phyloP scores from a whole-genome alignment of 805 yeast genomes.

The Kuraishia piskuri region DNA sequence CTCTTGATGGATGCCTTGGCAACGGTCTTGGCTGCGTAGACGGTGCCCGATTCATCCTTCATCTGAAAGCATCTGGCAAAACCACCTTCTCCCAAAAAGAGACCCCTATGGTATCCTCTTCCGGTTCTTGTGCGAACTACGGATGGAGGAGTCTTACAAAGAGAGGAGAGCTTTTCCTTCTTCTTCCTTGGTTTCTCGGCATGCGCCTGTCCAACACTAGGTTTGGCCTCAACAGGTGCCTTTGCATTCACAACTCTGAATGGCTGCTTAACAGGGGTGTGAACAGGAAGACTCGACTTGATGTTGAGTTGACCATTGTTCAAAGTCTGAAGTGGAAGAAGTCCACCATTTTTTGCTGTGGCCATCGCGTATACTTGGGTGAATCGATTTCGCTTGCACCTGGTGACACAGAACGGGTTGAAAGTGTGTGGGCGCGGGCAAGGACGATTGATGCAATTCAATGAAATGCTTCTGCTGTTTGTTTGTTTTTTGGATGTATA shows the following conservation, averaged over 20 bases:
- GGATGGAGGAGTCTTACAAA: constrained; percentile 96
- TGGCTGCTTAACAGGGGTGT: constrained; percentile 4
- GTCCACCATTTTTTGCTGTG: constrained; percentile 1
- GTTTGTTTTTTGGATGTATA: too few species aligned
- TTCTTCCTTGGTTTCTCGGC: constrained; percentile 44
- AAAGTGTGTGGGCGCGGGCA: background rate
- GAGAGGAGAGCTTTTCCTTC: constrained; percentile 81
- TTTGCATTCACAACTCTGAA: constrained; percentile 5
- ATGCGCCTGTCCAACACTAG: background rate
- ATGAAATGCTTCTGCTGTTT: background rate
- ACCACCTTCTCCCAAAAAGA: constrained; percentile 94
- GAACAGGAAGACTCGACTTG: constrained; percentile 23
- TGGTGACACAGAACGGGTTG: background rate
- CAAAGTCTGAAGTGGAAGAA: constrained; percentile 42
- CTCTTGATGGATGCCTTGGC: constrained; percentile 91
- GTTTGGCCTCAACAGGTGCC: constrained; percentile 30
- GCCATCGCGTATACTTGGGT: constrained; percentile 1
- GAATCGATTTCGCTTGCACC: background rate
- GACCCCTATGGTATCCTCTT: constrained; percentile 83
- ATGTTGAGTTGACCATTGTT: constrained; percentile 43
- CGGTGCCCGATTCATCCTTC: constrained; percentile 78
- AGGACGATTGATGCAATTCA: too few species aligned
- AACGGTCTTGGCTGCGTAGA: constrained; percentile 94
- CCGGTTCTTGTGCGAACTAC: constrained; percentile 82
- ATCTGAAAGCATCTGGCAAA: constrained; percentile 98